Conservation (phyloP, 352 stramenopile species). For the Blastocystis sp. region DNA sequence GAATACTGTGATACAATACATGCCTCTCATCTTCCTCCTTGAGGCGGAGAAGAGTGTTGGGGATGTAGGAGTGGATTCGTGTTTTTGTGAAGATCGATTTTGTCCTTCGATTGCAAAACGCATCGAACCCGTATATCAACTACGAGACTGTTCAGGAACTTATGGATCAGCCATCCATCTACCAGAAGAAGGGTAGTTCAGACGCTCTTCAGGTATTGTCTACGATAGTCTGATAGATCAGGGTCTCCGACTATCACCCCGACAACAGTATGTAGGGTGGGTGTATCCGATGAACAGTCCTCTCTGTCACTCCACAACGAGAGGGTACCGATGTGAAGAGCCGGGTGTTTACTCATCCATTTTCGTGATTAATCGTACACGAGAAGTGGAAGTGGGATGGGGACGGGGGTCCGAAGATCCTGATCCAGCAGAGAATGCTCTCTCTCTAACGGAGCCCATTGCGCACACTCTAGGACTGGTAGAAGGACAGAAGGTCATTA, state of each 20-base stretch:
- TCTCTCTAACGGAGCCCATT: not conserved
- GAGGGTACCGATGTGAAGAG: not conserved
- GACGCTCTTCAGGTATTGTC: not conserved
- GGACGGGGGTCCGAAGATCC: not conserved
- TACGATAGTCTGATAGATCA: not conserved
- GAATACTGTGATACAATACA: not conserved
- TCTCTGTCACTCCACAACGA: not conserved
- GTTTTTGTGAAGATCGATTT: not conserved
- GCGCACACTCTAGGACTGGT: not conserved
- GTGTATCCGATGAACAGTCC: not conserved
- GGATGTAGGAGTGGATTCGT: not conserved
- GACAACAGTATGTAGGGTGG: not conserved
- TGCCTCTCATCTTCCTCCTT: constrained; percentile 11
- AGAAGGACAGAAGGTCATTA: not conserved
- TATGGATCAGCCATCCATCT: not conserved
- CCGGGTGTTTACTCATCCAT: not conserved
- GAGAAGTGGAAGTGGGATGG: not conserved
- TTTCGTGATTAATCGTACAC: not conserved
- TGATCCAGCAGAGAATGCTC: not conserved
- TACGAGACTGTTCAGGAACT: not conserved
- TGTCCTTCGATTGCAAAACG: not conserved
- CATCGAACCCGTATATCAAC: not conserved
- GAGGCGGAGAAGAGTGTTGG: not conserved
- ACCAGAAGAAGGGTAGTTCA: not conserved
- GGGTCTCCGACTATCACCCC: not conserved